Evolutionary conservation across 2,329 filamentous ascomycete genomes (phyloP), one percentile per base, ranked within the genome.

Genomic region (Xylariaceae sp.): DNA sequence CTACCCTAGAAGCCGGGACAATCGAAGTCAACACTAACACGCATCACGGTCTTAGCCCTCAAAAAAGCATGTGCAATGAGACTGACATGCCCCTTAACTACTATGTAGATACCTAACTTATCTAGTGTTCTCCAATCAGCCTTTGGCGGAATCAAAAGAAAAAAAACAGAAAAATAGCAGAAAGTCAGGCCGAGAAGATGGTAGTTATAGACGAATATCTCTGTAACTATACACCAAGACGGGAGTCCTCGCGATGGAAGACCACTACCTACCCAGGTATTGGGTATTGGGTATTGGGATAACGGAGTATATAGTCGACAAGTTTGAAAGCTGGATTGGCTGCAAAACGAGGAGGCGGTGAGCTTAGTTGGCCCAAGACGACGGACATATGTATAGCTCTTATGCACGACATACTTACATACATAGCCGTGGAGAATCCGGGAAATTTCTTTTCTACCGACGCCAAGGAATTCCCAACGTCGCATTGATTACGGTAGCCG

Each of bases 1-100:
- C 1, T 19, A 80, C 78, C 53, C 70, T 85, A 2, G 80, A 85
- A 65, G 80, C 80, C 3, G 81, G 74, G 50, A 71, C 74, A 70
- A 73, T 75, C 19, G 73, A 72, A 27, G 34, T 75, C 42, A 72
- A 72, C 49, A 70, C 76, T 59, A 76, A 80, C 77, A 64, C 62
- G 70, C 65, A 4, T 8, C 7, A 9, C 11, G 3, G 19, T 19
- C 41, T 40, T 2, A 3, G 1, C 9, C n/a, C 19, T 3, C 12
- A 26, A 4, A 1, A 3, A 2, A 26, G n/a, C 8, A 6, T n/a
- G 26, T 6, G 2, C 19, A 31, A 8, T 27, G n/a, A 19, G 11
- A 1, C 7, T 58, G 2, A 58, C 9, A 4, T 34, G 12, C 19
- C 19, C 19, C 19, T 19, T 19, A 19, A 19, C 19, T 19, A 19